Evolutionary conservation across 2,329 filamentous ascomycete genomes (phyloP).

Genomic region (Stagonosporopsis tanaceti): DNA sequence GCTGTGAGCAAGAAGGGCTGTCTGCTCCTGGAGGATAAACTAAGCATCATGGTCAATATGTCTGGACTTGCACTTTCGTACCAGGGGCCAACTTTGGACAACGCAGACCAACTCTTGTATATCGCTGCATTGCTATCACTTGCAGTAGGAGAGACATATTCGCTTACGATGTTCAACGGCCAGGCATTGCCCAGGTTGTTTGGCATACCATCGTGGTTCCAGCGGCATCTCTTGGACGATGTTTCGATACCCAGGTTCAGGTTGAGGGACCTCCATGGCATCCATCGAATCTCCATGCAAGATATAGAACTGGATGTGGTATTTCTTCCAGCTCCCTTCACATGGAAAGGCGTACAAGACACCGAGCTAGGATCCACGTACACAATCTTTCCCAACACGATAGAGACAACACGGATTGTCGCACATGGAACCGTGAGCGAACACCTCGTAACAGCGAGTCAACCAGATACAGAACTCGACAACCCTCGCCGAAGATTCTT

Average conservation of each 20-base stretch:
- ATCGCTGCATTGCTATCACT: constrained; percentile 19
- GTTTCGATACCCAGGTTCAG: constrained; percentile 17
- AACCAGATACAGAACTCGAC: constrained; percentile 10
- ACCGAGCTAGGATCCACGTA: background rate
- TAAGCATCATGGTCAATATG: constrained; percentile 29
- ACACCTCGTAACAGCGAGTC: background rate
- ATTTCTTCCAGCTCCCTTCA: constrained; percentile 7
- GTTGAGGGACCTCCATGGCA: constrained; percentile 4
- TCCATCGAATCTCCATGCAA: constrained; percentile 18
- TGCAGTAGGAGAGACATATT: constrained; percentile 22
- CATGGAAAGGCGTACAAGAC: background rate
- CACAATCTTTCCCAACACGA: constrained; percentile 4
- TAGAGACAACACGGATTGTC: background rate
- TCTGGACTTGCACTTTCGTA: constrained; percentile 25
- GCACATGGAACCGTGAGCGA: background rate
- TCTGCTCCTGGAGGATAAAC: constrained; percentile 15
- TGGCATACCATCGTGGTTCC: constrained; percentile 18
- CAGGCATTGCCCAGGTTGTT: background rate
- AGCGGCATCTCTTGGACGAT: constrained; percentile 3
- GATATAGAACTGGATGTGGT: constrained; percentile 23
- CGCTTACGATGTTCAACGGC: constrained; percentile 21
- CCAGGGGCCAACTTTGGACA: constrained; percentile 1
- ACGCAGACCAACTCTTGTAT: constrained; percentile 20
- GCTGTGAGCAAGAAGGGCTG: constrained; percentile 19
- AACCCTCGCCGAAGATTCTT: constrained; percentile 20